Conservation (phyloP, 2,329 filamentous ascomycete genomes). For the Epichloe hybrida region DNA sequence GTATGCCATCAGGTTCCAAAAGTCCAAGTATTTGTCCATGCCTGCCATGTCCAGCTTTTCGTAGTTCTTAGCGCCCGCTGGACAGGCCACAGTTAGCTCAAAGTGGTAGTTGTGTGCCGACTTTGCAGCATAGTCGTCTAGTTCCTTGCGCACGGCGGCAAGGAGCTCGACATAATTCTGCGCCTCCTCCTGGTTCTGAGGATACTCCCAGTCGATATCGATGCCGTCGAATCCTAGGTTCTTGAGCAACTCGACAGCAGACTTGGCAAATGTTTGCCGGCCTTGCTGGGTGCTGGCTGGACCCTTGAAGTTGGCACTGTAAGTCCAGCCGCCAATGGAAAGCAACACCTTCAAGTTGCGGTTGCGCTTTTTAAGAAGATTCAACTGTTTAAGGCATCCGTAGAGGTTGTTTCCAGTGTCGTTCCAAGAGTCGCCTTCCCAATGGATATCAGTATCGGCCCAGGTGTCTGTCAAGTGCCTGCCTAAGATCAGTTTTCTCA, state of each 20-base stretch:
- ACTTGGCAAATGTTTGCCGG: slow-evolving; percentile 56
- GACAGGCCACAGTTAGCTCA: slow-evolving; percentile 51
- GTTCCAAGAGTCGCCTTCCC: slow-evolving; percentile 55
- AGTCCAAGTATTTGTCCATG: slow-evolving; percentile 56
- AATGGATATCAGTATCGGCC: slow-evolving; percentile 62
- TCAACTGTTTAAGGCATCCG: slow-evolving; percentile 79
- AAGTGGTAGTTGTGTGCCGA: slow-evolving; percentile 37
- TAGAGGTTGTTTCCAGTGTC: slow-evolving; percentile 69
- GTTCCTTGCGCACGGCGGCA: slow-evolving; percentile 37
- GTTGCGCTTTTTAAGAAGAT: slow-evolving; percentile 67
- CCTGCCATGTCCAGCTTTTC: slow-evolving; percentile 44
- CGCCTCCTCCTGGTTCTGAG: slow-evolving; percentile 40
- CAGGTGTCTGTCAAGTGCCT: slow-evolving; percentile 45
- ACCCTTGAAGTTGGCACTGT: slow-evolving; percentile 67
- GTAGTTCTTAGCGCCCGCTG: slow-evolving; percentile 50
- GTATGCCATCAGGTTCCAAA: slow-evolving; percentile 80
- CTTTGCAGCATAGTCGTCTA: slow-evolving; percentile 41
- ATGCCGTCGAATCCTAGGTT: slow-evolving; percentile 67
- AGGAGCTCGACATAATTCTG: slow-evolving; percentile 46
- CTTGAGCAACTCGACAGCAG: slow-evolving; percentile 62
- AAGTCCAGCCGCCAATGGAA: slow-evolving; percentile 87
- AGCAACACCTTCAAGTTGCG: slow-evolving; percentile 75
- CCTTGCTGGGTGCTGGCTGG: slow-evolving; percentile 60
- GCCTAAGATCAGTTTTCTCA: slow-evolving; percentile 1
- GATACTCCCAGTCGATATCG: slow-evolving; percentile 59